These are phyloP conservation scores for Creolimax fragrantissima DNA, from an alignment of 78 protist genomes.

Conservation along the genomic window DNA sequence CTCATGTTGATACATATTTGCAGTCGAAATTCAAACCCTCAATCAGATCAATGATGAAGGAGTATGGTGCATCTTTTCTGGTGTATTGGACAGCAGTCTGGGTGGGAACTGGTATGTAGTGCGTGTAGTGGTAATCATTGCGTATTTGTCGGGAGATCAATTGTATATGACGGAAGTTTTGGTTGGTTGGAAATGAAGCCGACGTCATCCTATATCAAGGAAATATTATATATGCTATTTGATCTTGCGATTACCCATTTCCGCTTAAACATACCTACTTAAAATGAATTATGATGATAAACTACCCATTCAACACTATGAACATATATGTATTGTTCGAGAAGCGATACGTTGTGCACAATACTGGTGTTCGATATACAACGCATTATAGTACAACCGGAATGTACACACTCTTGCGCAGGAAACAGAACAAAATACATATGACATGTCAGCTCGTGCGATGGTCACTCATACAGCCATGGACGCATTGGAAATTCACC, in stretches of 20 bases:
- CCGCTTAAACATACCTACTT: background rate
- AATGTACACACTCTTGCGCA: background rate
- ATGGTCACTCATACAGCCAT: too few relatives aligned
- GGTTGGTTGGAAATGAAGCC: background rate
- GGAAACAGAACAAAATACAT: background rate
- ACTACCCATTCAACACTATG: too few relatives aligned
- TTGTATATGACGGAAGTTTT: background rate
- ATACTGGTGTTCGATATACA: background rate
- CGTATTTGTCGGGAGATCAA: too few relatives aligned
- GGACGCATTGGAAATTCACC: background rate
- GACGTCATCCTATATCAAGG: background rate
- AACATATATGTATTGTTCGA: too few relatives aligned
- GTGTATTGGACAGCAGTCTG: background rate
- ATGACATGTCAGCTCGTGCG: background rate
- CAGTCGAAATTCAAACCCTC: background rate
- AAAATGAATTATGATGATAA: background rate
- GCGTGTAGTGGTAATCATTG: too few relatives aligned
- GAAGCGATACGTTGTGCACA: background rate
- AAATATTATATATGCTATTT: background rate
- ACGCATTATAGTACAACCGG: background rate
- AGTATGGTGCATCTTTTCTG: background rate
- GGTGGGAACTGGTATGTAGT: background rate
- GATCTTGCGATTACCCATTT: background rate
- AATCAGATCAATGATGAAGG: background rate
- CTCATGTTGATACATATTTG: background rate